Conservation (phyloP, 2,329 filamentous ascomycete genomes). For the Pseudogymnoascus sp. region DNA sequence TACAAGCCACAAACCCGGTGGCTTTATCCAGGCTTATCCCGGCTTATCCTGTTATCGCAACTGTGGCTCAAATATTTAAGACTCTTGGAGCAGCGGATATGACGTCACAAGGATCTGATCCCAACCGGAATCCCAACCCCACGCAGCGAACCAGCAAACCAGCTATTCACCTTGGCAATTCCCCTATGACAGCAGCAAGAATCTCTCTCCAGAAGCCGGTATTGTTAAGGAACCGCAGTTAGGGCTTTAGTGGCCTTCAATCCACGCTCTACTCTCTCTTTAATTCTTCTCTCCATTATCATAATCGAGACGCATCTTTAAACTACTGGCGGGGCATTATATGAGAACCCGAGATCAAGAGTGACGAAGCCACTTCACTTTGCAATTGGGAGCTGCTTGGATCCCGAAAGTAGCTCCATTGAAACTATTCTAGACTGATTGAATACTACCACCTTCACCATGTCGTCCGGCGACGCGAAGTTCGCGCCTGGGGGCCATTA, state of each 20-base stretch:
- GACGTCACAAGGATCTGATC: not conserved
- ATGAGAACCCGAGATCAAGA: not conserved
- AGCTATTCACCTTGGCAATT: not conserved
- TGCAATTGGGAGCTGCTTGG: not conserved
- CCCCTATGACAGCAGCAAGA: not conserved
- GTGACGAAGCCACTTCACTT: not conserved
- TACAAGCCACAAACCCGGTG: not conserved
- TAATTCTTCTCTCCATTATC: not conserved
- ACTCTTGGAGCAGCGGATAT: not conserved
- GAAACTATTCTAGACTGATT: not conserved
- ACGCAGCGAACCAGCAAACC: not conserved
- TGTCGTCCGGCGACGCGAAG: constrained; percentile 18
- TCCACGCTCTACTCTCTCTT: not conserved
- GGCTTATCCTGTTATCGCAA: not conserved
- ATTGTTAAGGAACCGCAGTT: not conserved
- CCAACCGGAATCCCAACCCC: not conserved
- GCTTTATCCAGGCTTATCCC: not conserved
- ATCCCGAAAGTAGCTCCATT: constrained; percentile 1
- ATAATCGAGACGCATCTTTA: not conserved
- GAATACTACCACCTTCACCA: constrained; percentile 9
- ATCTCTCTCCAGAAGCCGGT: not conserved
- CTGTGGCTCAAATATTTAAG: not conserved
- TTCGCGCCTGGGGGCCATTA: constrained; percentile 57
- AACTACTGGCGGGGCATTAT: not conserved
- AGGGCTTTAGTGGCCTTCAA: not conserved